A percentile compares a stretch with the other conserved stretches of the same genome.
Evolutionary conservation across 2,329 filamentous ascomycete genomes (phyloP).

Genomic region (Monilinia vaccinii-corymbosi): DNA sequence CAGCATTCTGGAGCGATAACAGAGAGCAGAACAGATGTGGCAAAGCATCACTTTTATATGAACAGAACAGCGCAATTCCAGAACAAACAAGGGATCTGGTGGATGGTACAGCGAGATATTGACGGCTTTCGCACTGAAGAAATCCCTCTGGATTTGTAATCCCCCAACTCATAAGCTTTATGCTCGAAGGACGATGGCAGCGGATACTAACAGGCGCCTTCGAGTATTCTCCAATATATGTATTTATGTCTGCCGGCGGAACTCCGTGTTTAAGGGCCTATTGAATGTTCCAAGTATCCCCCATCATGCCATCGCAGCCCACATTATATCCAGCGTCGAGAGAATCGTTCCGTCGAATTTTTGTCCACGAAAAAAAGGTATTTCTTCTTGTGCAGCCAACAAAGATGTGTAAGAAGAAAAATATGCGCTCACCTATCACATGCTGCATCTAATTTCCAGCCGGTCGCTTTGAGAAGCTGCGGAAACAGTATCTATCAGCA

Average conservation of each 20-base stretch:
- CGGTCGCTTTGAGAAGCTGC: constrained; percentile 30
- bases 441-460: constrained; percentile 32
- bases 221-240: not conserved
- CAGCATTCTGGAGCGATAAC: not conserved
- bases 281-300: not conserved
- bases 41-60: not conserved
- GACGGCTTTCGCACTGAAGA: not conserved
- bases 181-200: not conserved
- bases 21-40: not conserved
- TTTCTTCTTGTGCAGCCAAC: not conserved
- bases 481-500: constrained; percentile 17
- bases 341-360: not conserved
- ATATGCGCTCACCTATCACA: constrained; percentile 31
- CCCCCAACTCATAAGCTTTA: not conserved
- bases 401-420: not conserved
- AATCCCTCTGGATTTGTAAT: not conserved
- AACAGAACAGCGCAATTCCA: not conserved
- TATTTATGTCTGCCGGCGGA: not conserved
- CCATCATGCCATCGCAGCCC: too few relatives aligned
- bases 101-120: not conserved
- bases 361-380: not conserved
- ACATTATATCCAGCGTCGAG: not conserved
- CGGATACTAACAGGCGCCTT: too few relatives aligned
- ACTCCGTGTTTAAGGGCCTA: not conserved
- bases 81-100: too few relatives aligned